A percentile compares a stretch with the other conserved stretches of the same genome.
These are phyloP conservation scores for Erodium texanum DNA, from an alignment of 441 rosid genomes.

Conservation along the genomic window DNA sequence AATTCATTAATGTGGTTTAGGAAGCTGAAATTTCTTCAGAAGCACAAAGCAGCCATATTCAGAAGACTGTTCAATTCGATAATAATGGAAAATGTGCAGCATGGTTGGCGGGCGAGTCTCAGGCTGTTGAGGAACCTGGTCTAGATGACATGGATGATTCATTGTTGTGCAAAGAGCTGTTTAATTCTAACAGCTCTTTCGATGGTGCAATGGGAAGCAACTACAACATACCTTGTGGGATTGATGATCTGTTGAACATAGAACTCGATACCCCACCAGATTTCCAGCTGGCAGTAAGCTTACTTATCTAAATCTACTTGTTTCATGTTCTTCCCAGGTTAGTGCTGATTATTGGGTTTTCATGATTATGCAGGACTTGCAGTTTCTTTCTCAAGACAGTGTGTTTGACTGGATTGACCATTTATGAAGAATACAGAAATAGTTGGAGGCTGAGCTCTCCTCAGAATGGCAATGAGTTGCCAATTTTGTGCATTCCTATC, in stretches of 20 bases:
- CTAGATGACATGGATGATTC: constrained; percentile 33
- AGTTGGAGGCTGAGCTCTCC: background rate
- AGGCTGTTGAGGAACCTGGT: constrained; percentile 35
- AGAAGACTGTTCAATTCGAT: no score
- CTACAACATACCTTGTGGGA: constrained; percentile 22
- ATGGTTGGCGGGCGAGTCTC: constrained; percentile 66
- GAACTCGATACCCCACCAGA: constrained; percentile 76
- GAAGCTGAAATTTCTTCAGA: no score
- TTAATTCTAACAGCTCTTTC: constrained; percentile 21
- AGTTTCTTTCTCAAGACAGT: constrained; percentile 69
- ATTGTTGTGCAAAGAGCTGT: constrained; percentile 45
- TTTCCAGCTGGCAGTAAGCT: constrained; percentile 48
- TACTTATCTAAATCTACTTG: no score
- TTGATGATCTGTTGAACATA: constrained; percentile 50
- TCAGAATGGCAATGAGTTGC: background rate
- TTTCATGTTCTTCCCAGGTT: background rate
- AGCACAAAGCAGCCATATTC: no score
- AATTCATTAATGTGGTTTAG: background rate
- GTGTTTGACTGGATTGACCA: constrained; percentile 51
- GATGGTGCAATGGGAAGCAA: constrained; percentile 23
- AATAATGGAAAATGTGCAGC: no score
- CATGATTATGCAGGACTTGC: constrained; percentile 39
- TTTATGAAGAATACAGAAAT: constrained; percentile 5
- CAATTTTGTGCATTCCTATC: constrained; percentile 10
- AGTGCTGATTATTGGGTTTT: background rate